These are phyloP conservation scores for Oemleria cerasiformis DNA, from an alignment of 306 rosid genomes.

Conservation along the genomic window DNA sequence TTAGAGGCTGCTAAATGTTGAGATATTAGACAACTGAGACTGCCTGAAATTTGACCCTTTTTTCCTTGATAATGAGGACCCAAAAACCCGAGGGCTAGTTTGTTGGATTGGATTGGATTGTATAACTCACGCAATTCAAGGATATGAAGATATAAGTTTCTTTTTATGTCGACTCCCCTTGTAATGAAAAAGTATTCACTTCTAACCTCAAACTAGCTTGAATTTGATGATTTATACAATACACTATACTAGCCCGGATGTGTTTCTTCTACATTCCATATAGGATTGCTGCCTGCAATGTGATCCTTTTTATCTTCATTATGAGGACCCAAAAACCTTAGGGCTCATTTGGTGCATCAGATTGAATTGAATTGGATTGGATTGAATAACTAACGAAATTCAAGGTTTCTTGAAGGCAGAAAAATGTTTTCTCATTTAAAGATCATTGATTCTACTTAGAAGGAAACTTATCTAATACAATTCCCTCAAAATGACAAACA, in stretches of 20 bases:
- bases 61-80: constrained; percentile 13
- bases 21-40: constrained; percentile 10
- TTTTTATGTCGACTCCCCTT: too few relatives aligned
- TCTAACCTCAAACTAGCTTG: too few relatives aligned
- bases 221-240: too few relatives aligned
- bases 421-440: neutral
- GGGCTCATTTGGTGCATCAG: neutral
- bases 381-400: neutral
- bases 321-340: neutral
- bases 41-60: constrained; percentile 1
- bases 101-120: constrained; percentile 1
- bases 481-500: too few relatives aligned
- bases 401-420: neutral
- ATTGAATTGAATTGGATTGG: neutral
- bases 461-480: neutral
- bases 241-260: too few relatives aligned
- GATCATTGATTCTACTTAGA: neutral
- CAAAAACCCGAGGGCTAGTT: constrained; percentile 9
- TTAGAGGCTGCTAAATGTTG: neutral
- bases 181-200: too few relatives aligned
- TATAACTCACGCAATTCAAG: too few relatives aligned
- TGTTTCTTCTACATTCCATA: too few relatives aligned
- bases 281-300: too few relatives aligned
- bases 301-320: too few relatives aligned
- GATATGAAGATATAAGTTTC: too few relatives aligned